Base-by-base conservation (phyloP, 2,329 filamentous ascomycete genomes). In the Bipolaris oryzae region DNA sequence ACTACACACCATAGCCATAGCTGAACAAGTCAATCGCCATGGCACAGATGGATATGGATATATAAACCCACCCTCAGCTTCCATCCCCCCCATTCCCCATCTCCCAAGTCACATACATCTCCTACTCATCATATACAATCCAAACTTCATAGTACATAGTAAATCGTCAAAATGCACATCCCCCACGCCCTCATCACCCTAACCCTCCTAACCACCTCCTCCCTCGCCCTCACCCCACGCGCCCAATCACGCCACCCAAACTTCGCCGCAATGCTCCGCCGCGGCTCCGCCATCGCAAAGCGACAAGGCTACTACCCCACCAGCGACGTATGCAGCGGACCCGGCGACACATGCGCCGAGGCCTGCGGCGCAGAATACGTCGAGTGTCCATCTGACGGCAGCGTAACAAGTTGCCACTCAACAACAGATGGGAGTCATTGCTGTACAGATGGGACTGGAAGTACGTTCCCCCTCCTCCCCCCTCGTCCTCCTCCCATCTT, bases 241-340 rank as follows among this genome's bases (percentile, higher is more conserved):
- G 11, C 21, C 15, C 18, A 43, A 7, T 2, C 25, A 3, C 25
- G 13, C 39, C 10, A 16, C 21, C 18, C 9, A 5, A 18, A 18
- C 18, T 43, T 35, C 20, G 6, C 18, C 3, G 20, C 31, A 1
- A 43, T 50, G 38, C 48, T 50, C 1, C 21, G 21, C 13, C 48
- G 48, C 11, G 48, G 38, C 7, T 28, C 42, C 1, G 38, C 18
- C 15, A 7, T 50, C 2, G 15, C 38, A 9, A 43, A 50, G 16
- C 48, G 48, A 10, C 48, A 50, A 23, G 48, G 48, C n/a, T 50
- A 50, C 38, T 50, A 50, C 31, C 48, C 48, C 3, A 7, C 5
- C 13, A 43, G 18, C 6, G 18, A 3, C 6, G 4, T 13, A 6
- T 50, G 48, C 38, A 18, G 23, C 31, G 28, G 31, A 9, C 1